Evolutionary conservation across 306 rosid species (phyloP).

Genomic region (Cucumis sativus): Cucumber_9930_V3 NC_026659.2:31353501-31354000

Average conservation of each 20-base stretch:
- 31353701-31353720: slow-evolving; percentile 28
- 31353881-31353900: background rate
- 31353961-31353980: background rate
- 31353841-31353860: background rate
- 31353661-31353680: slow-evolving; percentile 30
- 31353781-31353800: slow-evolving; percentile 20
- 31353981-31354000: background rate
- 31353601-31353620: slow-evolving; percentile 15
- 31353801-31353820: slow-evolving; percentile 11
- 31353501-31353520: slow-evolving; percentile 28
- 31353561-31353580: slow-evolving; percentile 22
- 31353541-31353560: slow-evolving; percentile 21
- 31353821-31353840: slow-evolving; percentile 13
- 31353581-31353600: slow-evolving; percentile 14
- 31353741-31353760: slow-evolving; percentile 27
- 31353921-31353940: background rate
- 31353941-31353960: too few species aligned
- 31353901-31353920: slow-evolving; percentile 1
- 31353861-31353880: slow-evolving; percentile 24
- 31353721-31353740: slow-evolving; percentile 10
- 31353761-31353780: slow-evolving; percentile 34
- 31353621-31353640: slow-evolving; percentile 26
- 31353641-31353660: slow-evolving; percentile 27
- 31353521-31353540: slow-evolving; percentile 19
- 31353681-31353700: slow-evolving; percentile 25